These are phyloP conservation scores for Cordyceps javanica DNA, from an alignment of 2,329 filamentous ascomycete species.

Conservation along the genomic window DNA sequence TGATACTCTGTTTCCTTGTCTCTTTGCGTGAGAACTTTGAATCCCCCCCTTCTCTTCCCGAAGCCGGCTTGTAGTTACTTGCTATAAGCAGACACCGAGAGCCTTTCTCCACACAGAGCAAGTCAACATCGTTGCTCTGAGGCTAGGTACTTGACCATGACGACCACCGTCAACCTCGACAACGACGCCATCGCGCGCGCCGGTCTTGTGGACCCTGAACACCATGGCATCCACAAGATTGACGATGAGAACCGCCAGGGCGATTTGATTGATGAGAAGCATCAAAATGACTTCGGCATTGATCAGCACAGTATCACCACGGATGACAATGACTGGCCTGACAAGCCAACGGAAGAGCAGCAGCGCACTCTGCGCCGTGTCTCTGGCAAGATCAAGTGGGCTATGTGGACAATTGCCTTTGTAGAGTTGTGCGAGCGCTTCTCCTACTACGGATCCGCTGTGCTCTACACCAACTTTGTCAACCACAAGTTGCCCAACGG, in stretches of 20 bases:
- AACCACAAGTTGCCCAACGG: conserved; percentile 47
- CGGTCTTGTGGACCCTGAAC: conserved; percentile 32
- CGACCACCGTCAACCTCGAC: conserved; percentile 29
- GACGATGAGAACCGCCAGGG: conserved; percentile 19
- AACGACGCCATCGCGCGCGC: conserved; percentile 30
- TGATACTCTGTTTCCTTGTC: neutral
- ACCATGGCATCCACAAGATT: conserved; percentile 21
- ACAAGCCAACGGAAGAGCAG: conserved; percentile 56
- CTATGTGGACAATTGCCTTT: conserved; percentile 63
- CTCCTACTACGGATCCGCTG: conserved; percentile 67
- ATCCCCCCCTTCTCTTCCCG: neutral
- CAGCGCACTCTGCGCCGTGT: conserved; percentile 55
- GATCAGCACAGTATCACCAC: conserved; percentile 20
- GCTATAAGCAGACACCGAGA: neutral
- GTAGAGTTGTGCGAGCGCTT: conserved; percentile 72
- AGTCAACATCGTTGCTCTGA: neutral
- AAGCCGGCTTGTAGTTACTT: neutral
- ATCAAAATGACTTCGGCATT: conserved; percentile 13
- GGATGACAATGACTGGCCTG: conserved; percentile 27
- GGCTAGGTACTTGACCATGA: conserved; percentile 25
- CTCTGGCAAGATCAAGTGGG: conserved; percentile 57
- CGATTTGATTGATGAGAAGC: conserved; percentile 23
- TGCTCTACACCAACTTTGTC: conserved; percentile 64
- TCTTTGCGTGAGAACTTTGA: neutral
- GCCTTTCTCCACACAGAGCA: neutral